phyloP scores from a whole-genome alignment of 148 eudicot species.

The Pharnaceum exiguum region DNA sequence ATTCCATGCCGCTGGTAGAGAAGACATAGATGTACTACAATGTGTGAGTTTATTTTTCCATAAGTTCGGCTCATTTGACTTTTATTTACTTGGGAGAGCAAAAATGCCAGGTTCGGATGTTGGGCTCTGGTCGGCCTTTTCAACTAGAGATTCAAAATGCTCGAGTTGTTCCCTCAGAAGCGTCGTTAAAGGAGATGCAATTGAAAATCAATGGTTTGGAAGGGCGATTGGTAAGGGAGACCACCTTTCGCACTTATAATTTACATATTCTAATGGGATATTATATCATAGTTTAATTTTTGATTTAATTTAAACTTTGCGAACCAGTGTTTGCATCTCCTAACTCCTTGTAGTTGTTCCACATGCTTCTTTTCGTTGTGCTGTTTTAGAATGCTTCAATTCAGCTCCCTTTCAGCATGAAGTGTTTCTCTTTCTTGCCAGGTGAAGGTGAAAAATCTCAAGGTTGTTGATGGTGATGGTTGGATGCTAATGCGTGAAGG shows the following conservation, averaged over 20 bases:
- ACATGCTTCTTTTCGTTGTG: background rate
- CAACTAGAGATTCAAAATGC: conserved; percentile 92
- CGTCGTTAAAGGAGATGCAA: conserved; percentile 59
- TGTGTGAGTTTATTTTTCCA: conserved; percentile 22
- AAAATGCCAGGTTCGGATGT: conserved; percentile 86
- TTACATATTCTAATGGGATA: background rate
- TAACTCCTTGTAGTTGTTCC: background rate
- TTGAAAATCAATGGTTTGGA: conserved; percentile 60
- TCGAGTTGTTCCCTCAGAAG: conserved; percentile 56
- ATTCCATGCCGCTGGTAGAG: conserved; percentile 99
- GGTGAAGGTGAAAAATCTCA: conserved; percentile 85
- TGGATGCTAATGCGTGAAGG: conserved; percentile 99
- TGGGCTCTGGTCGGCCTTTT: conserved; percentile 96
- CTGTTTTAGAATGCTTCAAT: background rate
- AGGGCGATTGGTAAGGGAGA: conserved; percentile 48
- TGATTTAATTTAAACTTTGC: too few species aligned
- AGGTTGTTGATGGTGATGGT: conserved; percentile 61
- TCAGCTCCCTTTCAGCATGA: background rate
- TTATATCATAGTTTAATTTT: too few species aligned
- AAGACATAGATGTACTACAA: conserved; percentile 91
- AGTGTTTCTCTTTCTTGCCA: conserved; percentile 17
- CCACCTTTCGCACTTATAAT: background rate
- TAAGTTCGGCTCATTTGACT: conserved; percentile 1
- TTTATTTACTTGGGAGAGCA: conserved; percentile 17
- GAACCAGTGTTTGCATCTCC: too few species aligned